Evolutionary conservation across 768 basidiomycete genomes (phyloP).

Genomic region (Pisolithus marmoratus): DNA sequence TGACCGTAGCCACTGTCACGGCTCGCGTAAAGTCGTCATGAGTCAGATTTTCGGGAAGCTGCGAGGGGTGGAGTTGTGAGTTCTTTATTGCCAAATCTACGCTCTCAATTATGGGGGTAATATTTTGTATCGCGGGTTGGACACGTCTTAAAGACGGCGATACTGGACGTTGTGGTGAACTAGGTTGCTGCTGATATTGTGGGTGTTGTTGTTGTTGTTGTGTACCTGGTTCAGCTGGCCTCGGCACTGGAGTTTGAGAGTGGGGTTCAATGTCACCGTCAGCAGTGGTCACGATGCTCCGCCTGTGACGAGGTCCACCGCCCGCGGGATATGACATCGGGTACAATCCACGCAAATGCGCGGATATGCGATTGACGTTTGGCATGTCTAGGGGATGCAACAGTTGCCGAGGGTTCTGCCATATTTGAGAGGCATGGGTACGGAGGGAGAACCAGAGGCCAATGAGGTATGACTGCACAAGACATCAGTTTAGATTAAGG

Average conservation of each 20-base stretch:
- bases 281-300: slow-evolving; percentile 34
- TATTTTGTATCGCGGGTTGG: slow-evolving; percentile 30
- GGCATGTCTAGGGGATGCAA: slow-evolving; percentile 62
- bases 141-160: slow-evolving; percentile 49
- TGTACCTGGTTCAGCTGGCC: slow-evolving; percentile 15
- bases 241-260: slow-evolving; percentile 34
- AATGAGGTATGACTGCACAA: slow-evolving; percentile 81
- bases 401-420: slow-evolving; percentile 93
- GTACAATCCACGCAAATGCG: slow-evolving; percentile 51
- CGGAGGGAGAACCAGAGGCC: slow-evolving; percentile 98
- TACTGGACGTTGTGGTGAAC: slow-evolving; percentile 18
- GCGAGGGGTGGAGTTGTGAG: slow-evolving; percentile 37
- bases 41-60: slow-evolving; percentile 62
- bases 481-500: slow-evolving; percentile 4
- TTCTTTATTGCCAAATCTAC: slow-evolving; percentile 75
- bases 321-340: slow-evolving; percentile 5
- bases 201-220: background rate
- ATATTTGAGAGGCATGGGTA: slow-evolving; percentile 97
- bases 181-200: slow-evolving; percentile 11
- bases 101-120: slow-evolving; percentile 68
- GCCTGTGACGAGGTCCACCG: slow-evolving; percentile 33
- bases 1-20: slow-evolving; percentile 91
- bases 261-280: slow-evolving; percentile 31
- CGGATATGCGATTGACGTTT: slow-evolving; percentile 46
- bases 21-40: slow-evolving; percentile 90